Base-by-base conservation (phyloP, 208 protist genomes). In the Leishmania martiniquensis region DNA sequence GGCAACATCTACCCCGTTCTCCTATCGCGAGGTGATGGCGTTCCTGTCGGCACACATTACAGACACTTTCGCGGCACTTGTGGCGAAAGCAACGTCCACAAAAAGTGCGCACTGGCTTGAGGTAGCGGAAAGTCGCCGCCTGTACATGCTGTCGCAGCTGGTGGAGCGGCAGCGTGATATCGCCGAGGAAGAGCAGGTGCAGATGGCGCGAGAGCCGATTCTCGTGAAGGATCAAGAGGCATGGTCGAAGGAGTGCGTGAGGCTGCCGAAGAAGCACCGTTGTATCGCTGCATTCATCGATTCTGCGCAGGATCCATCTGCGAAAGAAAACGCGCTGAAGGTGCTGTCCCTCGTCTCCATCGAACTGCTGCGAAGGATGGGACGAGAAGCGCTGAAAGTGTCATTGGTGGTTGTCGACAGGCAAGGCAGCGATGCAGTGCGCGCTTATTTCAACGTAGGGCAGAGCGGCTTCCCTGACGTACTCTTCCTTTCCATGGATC, bases 231-330 rank as follows among this genome's bases (percentile, higher is more conserved):
- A 78, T 12, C 80, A 87, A 51, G 68, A 42, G 20, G 47, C 42
- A 34, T 90, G 86, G 86, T 59, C 60, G 32, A 42, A 79, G 60
- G 4, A 71, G 9, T 90, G 83, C 47, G 32, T 78, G 54, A 67
- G 72, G 29, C 76, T 84, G 42, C 68, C 57, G 17, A 78, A 75
- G n/a, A 59, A 65, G 37, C 65, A 81, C 75, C 60, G 70, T 42
- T 90, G 86, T 37, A 65, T 90, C n/a, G 75, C 77, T 15, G 78
- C 66, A 9, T 80, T 90, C 34, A 71, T 77, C 37, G 81, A 80
- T 54, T 73, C 73, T 7, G 32, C 78, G n/a, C 65, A 72, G 20
- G 66, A 82, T 32, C 42, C 78, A 4, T 55, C 32, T 4, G 66
- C 62, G 20, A 74, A 62, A 42, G 54, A 83, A 9, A 75, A 37